phyloP scores from a whole-genome alignment of 345 rosid genomes.

The Erucastrum elatum region DNA sequence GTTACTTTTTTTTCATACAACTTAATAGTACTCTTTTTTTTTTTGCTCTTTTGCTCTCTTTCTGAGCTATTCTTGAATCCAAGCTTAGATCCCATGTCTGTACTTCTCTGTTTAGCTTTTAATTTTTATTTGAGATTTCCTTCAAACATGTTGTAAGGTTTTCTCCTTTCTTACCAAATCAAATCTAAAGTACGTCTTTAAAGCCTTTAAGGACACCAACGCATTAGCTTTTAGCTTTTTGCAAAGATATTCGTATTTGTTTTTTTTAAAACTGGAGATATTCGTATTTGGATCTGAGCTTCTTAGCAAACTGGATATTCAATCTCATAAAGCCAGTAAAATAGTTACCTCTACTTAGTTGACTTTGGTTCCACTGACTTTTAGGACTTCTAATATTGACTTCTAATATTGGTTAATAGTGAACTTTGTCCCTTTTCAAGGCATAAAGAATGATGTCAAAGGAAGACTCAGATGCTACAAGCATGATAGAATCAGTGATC shows the following conservation, averaged over 20 bases:
- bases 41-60: not conserved
- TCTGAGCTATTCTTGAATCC: not conserved
- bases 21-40: not conserved
- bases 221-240: constrained; percentile 13
- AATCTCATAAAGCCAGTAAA: not conserved
- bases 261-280: not conserved
- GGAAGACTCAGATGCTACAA: constrained; percentile 82
- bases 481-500: constrained; percentile 87
- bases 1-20: not conserved
- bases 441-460: constrained; percentile 74
- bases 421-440: constrained; percentile 53
- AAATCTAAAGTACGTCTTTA: constrained; percentile 31
- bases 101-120: constrained; percentile 15
- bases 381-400: not conserved
- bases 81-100: constrained; percentile 42
- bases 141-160: constrained; percentile 32
- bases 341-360: not conserved
- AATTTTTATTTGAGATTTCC: constrained; percentile 34
- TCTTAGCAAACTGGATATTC: not conserved
- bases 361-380: not conserved
- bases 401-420: not conserved
- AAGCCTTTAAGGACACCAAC: not conserved
- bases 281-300: constrained; percentile 42
- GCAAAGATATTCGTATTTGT: constrained; percentile 31
- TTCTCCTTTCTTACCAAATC: constrained; percentile 23